Base-by-base conservation (phyloP, 2,329 filamentous ascomycete species). In the Lecanosticta acicola region DNA sequence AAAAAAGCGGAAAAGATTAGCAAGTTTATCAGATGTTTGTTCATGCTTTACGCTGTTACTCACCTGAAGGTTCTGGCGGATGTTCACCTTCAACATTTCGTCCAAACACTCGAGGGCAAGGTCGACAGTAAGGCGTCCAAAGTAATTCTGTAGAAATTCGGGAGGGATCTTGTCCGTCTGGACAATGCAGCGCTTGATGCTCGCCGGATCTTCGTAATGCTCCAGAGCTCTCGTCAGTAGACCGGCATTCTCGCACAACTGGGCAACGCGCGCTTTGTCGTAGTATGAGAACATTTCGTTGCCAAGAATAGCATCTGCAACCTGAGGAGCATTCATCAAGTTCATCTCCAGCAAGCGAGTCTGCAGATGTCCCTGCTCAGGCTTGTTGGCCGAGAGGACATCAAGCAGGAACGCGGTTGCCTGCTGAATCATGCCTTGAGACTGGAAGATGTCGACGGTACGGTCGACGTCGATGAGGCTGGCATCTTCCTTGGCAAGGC, bases 241-340 rank as follows among this genome's bases (percentile, higher is more conserved):
- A 42, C 90, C 89, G 42, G 90, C 90, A 66, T 94, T 86, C 72
- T 98, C 93, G 66, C 93, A 98, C 44, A 98, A 79, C 55, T 84
- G 80, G 18, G 91, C 87, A 68, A 98, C 87, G 54, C 89, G 85
- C 37, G 82, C 72, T 73, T 87, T 94, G 71, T 98, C 93, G 63
- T 95, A 98, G 71, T 98, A 82, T 0, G 89, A 89, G 71, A 98
- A 97, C 85, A 98, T 96, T 61, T 97, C 88, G 62, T 98, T 98
- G 56, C 91, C 87, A 33, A 98, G 80, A 57, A 98, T 98, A 26
- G 93, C 93, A 68, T 98, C 94, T 3, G 94, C 93, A 44, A 98
- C 94, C 68, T 97, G 93, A 41, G 93, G 93, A 1, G 93, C 94
- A 58, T 95, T 94, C 69, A 94, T 78, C 53, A 98, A 72, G 69